Evolutionary conservation across 2,329 filamentous ascomycete species (phyloP).

Genomic region (Aureobasidium sp.): DNA sequence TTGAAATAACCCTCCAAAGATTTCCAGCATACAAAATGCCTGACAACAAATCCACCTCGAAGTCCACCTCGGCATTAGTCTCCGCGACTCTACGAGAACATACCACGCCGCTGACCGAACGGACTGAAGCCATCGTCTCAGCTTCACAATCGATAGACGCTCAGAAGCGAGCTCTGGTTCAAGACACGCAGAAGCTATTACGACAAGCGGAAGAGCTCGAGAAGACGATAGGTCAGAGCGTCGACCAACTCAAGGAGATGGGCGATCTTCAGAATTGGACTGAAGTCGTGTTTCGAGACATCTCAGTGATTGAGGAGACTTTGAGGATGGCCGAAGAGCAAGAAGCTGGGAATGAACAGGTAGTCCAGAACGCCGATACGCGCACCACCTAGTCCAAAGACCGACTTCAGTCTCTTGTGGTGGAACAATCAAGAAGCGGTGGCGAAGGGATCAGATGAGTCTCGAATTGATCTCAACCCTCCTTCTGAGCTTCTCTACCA

Average conservation of each 20-base stretch:
- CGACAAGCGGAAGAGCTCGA: constrained; percentile 7
- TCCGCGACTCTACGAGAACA: constrained; percentile 1
- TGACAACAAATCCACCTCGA: neutral
- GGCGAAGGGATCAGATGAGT: too few species aligned
- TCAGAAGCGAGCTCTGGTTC: neutral
- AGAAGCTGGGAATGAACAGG: constrained; percentile 16
- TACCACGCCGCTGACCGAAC: constrained; percentile 3
- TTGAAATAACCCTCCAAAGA: too few species aligned
- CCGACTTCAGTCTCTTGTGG: too few species aligned
- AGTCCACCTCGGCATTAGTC: constrained; percentile 1
- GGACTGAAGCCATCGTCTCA: constrained; percentile 1
- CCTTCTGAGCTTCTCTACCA: constrained; percentile 13
- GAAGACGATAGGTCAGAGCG: neutral
- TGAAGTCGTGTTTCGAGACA: constrained; percentile 58
- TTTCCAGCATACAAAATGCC: neutral
- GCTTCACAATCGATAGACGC: neutral
- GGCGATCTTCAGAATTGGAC: constrained; percentile 84
- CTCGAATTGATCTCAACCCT: neutral
- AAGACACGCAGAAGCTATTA: neutral
- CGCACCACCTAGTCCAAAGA: neutral
- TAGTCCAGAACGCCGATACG: neutral
- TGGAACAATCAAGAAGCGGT: too few species aligned
- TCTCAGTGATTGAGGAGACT: constrained; percentile 33
- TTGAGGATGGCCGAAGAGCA: constrained; percentile 29
- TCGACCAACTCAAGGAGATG: constrained; percentile 63